A percentile compares a stretch with the other conserved stretches of the same genome.
phyloP scores from a whole-genome alignment of 257 asterid species.

The Jaltomata sinuosa region DNA sequence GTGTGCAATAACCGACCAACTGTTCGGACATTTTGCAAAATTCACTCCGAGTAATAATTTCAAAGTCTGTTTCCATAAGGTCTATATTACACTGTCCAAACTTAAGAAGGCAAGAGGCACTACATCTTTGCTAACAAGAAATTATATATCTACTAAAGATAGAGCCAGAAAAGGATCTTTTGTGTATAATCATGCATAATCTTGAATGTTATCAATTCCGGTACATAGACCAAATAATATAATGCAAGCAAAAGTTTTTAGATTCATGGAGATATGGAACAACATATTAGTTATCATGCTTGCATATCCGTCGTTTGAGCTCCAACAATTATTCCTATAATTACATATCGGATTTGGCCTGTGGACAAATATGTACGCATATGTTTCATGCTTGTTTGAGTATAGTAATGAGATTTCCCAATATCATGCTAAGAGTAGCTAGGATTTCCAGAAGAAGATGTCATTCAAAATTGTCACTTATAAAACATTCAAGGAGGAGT shows the following conservation, averaged over 20 bases:
- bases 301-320: not conserved
- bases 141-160: not conserved
- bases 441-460: not conserved
- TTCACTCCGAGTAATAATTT: not conserved
- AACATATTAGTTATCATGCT: not conserved
- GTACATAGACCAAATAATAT: not conserved
- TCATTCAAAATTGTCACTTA: not conserved
- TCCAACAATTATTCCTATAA: not conserved
- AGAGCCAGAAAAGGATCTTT: not conserved
- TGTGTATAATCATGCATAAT: not conserved
- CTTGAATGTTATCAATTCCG: not conserved
- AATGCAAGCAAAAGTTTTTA: not conserved
- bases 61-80: not conserved
- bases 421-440: not conserved
- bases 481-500: not conserved
- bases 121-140: not conserved
- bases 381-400: no score
- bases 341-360: not conserved
- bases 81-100: not conserved
- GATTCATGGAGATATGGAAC: not conserved
- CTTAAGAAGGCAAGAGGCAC: not conserved
- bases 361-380: not conserved
- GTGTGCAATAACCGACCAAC: not conserved
- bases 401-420: not conserved
- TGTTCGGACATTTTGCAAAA: not conserved